These are phyloP conservation scores for Perkinsus marinus DNA, from an alignment of 169 alveolate species.

Conservation along the genomic window DNA sequence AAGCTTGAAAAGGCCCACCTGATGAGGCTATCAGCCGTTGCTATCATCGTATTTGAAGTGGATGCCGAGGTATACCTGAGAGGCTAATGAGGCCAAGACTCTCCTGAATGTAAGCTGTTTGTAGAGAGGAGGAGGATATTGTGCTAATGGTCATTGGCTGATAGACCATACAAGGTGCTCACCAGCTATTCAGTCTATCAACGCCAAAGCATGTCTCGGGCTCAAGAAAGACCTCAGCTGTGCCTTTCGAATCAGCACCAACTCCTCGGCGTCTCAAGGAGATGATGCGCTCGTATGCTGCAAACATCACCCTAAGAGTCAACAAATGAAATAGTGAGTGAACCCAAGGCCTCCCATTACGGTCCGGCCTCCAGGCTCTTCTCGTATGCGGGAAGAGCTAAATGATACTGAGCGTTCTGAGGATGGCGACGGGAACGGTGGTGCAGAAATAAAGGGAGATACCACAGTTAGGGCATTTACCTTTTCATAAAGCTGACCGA, in stretches of 20 bases:
- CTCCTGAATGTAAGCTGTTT: too few species aligned
- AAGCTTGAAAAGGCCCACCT: too few species aligned
- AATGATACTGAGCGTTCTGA: neutral
- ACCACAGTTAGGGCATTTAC: neutral
- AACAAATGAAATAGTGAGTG: too few species aligned
- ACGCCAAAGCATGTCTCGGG: neutral
- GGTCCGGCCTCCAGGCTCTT: neutral
- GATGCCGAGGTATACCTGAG: too few species aligned
- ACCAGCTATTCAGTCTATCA: neutral
- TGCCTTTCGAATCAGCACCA: neutral
- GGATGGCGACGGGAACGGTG: neutral
- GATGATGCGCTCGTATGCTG: neutral
- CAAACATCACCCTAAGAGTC: neutral
- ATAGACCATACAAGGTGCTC: too few species aligned
- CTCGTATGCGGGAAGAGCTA: neutral
- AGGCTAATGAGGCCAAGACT: too few species aligned
- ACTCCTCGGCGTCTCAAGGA: neutral
- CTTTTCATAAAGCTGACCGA: neutral
- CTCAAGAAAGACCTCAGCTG: neutral
- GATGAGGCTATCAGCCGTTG: too few species aligned
- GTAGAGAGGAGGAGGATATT: too few species aligned
- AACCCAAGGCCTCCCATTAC: too few species aligned
- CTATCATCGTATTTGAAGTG: too few species aligned
- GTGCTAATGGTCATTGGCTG: too few species aligned
- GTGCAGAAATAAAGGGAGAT: too few species aligned